These are phyloP conservation scores for Colletotrichum somersetense DNA, from an alignment of 2,329 filamentous ascomycete genomes.

Conservation along the genomic window DNA sequence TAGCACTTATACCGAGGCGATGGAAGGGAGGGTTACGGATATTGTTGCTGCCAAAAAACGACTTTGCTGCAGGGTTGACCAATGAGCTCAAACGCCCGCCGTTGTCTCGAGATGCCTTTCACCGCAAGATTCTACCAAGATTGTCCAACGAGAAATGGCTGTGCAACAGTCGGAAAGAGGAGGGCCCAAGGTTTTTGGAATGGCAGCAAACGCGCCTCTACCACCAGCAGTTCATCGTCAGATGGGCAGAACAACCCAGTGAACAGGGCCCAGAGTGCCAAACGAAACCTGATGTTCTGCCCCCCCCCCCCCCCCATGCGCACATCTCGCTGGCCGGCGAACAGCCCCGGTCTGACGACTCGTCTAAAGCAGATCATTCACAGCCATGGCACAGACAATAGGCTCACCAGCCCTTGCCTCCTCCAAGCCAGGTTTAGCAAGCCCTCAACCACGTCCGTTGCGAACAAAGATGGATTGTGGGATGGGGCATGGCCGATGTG, in stretches of 20 bases:
- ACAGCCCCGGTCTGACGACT: slow-evolving; percentile 29
- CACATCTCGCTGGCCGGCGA: slow-evolving; percentile 28
- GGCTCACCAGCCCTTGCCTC: background rate
- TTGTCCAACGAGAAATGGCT: background rate
- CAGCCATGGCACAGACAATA: slow-evolving; percentile 35
- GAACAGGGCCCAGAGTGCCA: background rate
- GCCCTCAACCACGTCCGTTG: background rate
- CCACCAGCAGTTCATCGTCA: background rate
- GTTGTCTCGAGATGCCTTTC: background rate
- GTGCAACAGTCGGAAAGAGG: background rate
- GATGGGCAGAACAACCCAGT: background rate
- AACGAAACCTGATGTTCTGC: slow-evolving; percentile 23
- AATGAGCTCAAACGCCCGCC: background rate
- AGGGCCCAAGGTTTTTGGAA: background rate
- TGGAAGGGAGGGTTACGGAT: slow-evolving; percentile 10
- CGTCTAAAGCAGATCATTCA: slow-evolving; percentile 31
- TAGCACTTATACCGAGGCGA: background rate
- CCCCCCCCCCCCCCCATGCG: slow-evolving; percentile 33
- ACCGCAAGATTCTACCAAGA: background rate
- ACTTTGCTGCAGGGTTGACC: background rate
- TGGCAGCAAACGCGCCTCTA: background rate
- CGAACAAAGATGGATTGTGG: background rate
- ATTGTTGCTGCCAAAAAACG: background rate
- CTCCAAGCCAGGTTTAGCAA: background rate
- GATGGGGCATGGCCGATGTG: background rate